Conservation (phyloP, 306 rosid species). For the Dalbergia cultrata region DNA sequence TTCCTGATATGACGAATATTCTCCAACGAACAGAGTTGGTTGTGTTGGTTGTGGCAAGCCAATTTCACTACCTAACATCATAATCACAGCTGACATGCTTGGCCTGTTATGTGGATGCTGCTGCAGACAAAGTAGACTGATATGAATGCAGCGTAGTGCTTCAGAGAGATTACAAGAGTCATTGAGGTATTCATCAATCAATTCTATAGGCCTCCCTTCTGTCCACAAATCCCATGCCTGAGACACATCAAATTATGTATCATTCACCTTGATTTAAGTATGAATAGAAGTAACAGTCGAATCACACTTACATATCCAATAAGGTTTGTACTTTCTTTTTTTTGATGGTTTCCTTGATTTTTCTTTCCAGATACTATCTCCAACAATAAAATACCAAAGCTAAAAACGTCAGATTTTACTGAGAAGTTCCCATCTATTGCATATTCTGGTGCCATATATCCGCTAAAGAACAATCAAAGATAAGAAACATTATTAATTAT, state of each 20-base stretch:
- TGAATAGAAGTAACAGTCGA: neutral
- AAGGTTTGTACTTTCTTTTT: slow-evolving; percentile 51
- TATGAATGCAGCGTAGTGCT: slow-evolving; percentile 56
- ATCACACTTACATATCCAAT: slow-evolving; percentile 59
- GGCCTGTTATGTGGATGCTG: slow-evolving; percentile 53
- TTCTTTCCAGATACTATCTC: slow-evolving; percentile 62
- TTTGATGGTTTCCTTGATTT: slow-evolving; percentile 51
- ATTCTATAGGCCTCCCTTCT: slow-evolving; percentile 53
- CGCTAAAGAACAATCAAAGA: slow-evolving; percentile 23
- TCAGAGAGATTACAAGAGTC: slow-evolving; percentile 39
- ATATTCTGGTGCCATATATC: slow-evolving; percentile 70
- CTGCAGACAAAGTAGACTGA: slow-evolving; percentile 64
- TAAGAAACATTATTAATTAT: neutral
- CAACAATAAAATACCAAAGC: slow-evolving; percentile 55
- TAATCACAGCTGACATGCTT: slow-evolving; percentile 48
- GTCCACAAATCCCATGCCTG: slow-evolving; percentile 70
- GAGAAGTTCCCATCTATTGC: slow-evolving; percentile 62
- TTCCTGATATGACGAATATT: neutral
- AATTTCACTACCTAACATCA: slow-evolving; percentile 55
- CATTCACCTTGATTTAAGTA: neutral
- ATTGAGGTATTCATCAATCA: slow-evolving; percentile 44
- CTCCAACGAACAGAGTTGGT: slow-evolving; percentile 53
- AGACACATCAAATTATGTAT: slow-evolving; percentile 1
- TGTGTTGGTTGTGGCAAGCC: slow-evolving; percentile 54
- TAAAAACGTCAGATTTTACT: slow-evolving; percentile 47